Percentiles rank a stretch among this genome's conserved stretches.
Evolutionary conservation across 2,329 filamentous ascomycete species (phyloP).

Genomic region (Atkinsonella texensis): DNA sequence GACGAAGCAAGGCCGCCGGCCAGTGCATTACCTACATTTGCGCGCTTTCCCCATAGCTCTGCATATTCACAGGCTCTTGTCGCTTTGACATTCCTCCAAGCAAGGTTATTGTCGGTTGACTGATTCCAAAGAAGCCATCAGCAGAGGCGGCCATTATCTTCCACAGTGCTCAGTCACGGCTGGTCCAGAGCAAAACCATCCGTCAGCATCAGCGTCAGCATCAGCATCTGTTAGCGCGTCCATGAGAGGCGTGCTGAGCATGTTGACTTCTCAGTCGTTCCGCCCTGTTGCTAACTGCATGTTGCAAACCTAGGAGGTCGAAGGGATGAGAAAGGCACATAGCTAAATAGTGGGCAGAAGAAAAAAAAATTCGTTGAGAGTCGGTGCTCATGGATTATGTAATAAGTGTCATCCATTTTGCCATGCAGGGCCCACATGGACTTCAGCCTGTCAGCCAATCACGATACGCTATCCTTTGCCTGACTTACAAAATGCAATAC

Average conservation of each 20-base stretch:
- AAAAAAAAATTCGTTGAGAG: not conserved
- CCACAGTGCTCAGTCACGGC: not conserved
- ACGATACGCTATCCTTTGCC: too few relatives aligned
- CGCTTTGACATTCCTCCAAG: not conserved
- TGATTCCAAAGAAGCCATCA: not conserved
- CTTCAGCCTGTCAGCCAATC: not conserved
- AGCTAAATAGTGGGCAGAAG: rapidly evolving
- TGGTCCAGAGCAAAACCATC: not conserved
- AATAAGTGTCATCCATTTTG: not conserved
- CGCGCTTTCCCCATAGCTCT: not conserved
- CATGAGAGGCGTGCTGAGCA: not conserved
- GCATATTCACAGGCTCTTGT: not conserved
- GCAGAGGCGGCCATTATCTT: not conserved
- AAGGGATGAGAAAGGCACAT: not conserved
- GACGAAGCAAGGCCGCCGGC: too few relatives aligned
- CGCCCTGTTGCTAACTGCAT: not conserved
- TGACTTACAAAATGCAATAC: too few relatives aligned
- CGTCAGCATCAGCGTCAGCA: too few relatives aligned
- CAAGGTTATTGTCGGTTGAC: too few relatives aligned
- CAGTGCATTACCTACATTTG: not conserved
- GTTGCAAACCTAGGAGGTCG: not conserved
- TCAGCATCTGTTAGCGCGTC: not conserved
- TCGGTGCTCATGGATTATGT: conserved; percentile 1
- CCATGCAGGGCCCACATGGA: not conserved
- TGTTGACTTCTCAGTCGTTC: not conserved